Base-by-base conservation (phyloP, 2,329 filamentous ascomycete species). In the Zymoseptoria passerinii region DNA sequence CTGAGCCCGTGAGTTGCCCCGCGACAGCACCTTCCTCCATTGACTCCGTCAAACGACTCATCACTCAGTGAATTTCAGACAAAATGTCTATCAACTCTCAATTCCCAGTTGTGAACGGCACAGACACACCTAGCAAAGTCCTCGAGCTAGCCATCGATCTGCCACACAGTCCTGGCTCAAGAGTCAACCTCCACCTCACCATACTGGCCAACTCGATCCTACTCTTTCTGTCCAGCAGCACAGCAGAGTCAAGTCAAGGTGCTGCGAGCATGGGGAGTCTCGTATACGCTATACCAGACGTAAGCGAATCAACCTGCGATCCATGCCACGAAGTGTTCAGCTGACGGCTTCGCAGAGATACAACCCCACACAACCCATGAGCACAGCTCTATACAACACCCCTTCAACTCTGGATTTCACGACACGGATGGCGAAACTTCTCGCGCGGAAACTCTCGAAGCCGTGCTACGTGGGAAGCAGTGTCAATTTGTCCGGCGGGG, bases 381-480 rank as follows among this genome's bases (percentile, higher is more conserved):
- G 86, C 58, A 96, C 92, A 1, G 81, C 88, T 1, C 81, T 99
- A 44, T 95, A 89, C 73, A 83, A 83, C 0, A 83, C 87, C 28
- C 85, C 90, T 67, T 79, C 83, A 4, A 92, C 88, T 8, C 74
- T 95, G 52, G 94, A 97, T 72, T 95, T 96, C 71, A 87, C 92
- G 1, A 89, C 86, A 1, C 84, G 94, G 5, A 76, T 96, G 60
- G 90, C 94, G 1, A 94, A 89, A 72, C 81, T 96, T 1, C 75
- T 97, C 13, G 89, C 88, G n/a, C 83, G 84, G 56, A 87, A 83
- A 66, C 82, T 86, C 28, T 78, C 80, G 29, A 82, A 85, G 62
- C 91, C 91, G 0, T 86, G 89, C n/a, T 97, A 96, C 72, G 89
- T 97, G 18, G 89, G 89, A 20, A 95, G 89, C 70, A 96, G 91